Base-by-base conservation (phyloP, 1,139 yeast species). In the Meyerozyma athensensis region DNA sequence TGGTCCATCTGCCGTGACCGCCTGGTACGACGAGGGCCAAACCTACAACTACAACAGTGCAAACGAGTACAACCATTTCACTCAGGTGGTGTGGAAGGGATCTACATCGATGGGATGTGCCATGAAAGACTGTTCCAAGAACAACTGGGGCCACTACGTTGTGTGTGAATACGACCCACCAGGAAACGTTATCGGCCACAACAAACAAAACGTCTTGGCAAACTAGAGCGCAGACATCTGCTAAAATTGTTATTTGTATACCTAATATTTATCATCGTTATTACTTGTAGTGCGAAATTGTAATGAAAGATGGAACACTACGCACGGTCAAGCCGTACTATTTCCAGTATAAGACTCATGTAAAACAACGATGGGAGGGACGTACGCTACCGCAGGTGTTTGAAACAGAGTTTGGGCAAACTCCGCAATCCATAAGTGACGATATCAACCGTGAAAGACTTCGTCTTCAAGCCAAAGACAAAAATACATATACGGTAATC, bases 11-110 rank as follows among this genome's bases (percentile, higher is more conserved):
- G 52, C 59, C 5, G 56, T 53, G 12, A 33, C 45, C 19, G 59
- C 58, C 1, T 54, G 60, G 60, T 55, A 55, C 41, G 53, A 44
- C 8, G 60, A 55, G 39, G 57, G 56, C 2, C 36, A 36, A 13
- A 40, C 50, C 9, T 54, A 47, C 39, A 39, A 45, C 38, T 55
- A 49, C 41, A 20, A 18, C 8, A 33, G 18, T 24, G 40, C 44
- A 22, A 33, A 8, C 34, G 45, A 52, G 16, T 63, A 80, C 43
- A 82, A 85, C 46, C 96, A 87, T 63, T 87, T 86, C 69, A 86
- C 96, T 32, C 95, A 85, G 62, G 74, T 87, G 45, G 82, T 87
- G 37, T 87, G 96, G 96, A 80, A 79, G 59, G 61, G 66, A 21
- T 65, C 89, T 40, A 71, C 80, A 26, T 61, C 75, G 56, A 59